Evolutionary conservation across 2,329 filamentous ascomycete genomes (phyloP), one percentile per base, ranked within the genome.

Genomic region (Aureobasidium pullulans): DNA sequence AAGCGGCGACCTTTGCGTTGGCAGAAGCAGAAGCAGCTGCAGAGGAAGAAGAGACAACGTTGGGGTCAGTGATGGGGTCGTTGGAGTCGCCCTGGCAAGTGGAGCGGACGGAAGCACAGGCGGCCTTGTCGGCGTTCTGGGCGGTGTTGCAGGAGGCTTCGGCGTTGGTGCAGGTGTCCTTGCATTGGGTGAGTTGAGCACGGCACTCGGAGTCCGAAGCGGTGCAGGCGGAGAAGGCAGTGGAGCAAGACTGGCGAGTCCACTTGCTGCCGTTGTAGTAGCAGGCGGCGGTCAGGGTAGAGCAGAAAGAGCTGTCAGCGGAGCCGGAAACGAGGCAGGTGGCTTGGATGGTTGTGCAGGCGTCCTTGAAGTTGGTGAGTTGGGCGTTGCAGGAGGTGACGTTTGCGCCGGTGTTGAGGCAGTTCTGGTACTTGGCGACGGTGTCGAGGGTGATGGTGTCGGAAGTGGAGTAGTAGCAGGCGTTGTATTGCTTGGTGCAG

Each of bases 381-480:
- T 39, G 13, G 6, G 43, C 23, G 28, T 57, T 57, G 43, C 54
- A 57, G 34, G 37, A n/a, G 15, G 42, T 48, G 13, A 57, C 54
- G 13, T 32, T 47, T 8, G 31, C 28, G 34, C 54, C 54, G 11
- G 54, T 16, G 11, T 44, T 34, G 4, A 57, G 34, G 43, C 54
- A 57, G 43, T 39, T 57, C 31, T 57, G 42, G 54, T 57, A 57
- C 23, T 48, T 47, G 42, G 42, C 32, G 29, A 57, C 54, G 54
- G 42, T 39, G 43, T 47, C 42, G n/a, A 39, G 23, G 42, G 43
- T 39, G 43, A 47, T 48, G 42, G 28, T 37, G 23, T 57, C 42
- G n/a, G 37, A 36, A 32, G 31, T 9, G 4, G 42, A 47, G 54
- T 47, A 47, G 42, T 47, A 48, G 54, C 54, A 57, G 9, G 36